A percentile compares a stretch with the other conserved stretches of the same genome.
phyloP scores from a whole-genome alignment of 495 filamentous ascomycete species.

The Neurospora sp. region DNA sequence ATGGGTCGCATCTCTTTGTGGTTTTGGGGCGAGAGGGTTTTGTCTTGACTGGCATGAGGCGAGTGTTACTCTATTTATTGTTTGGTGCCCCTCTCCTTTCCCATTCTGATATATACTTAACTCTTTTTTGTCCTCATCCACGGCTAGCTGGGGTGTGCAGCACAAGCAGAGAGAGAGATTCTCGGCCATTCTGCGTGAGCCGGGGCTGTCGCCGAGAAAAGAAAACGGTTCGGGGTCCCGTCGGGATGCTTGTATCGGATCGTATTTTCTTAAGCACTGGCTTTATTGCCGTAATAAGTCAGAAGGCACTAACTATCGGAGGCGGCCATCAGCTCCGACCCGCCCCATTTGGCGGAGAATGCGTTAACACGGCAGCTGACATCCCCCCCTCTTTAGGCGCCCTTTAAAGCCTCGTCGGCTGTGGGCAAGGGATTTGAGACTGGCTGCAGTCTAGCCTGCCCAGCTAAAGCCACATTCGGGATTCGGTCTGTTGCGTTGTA shows the following conservation, averaged over 20 bases:
- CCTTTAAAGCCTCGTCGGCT: background rate
- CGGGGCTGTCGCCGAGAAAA: background rate
- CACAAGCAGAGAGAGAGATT: background rate
- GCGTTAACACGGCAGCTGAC: background rate
- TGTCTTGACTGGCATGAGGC: background rate
- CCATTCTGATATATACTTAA: background rate
- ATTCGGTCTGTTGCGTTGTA: background rate
- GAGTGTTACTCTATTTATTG: background rate
- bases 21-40: background rate
- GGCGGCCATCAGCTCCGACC: background rate
- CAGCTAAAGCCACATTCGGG: background rate
- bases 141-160: background rate
- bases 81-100: background rate
- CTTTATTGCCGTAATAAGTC: background rate
- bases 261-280: background rate
- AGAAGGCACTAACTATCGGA: background rate
- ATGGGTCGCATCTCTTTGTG: background rate
- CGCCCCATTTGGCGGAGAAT: background rate
- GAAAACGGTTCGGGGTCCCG: background rate
- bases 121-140: background rate
- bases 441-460: background rate
- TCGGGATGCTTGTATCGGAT: background rate
- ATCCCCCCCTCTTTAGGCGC: background rate
- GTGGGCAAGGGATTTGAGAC: background rate
- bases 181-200: background rate